Percentiles rank a stretch among this genome's conserved stretches.
Evolutionary conservation across 805 yeast genomes (phyloP).

Genomic region (Candida khao-thaluensis): DNA sequence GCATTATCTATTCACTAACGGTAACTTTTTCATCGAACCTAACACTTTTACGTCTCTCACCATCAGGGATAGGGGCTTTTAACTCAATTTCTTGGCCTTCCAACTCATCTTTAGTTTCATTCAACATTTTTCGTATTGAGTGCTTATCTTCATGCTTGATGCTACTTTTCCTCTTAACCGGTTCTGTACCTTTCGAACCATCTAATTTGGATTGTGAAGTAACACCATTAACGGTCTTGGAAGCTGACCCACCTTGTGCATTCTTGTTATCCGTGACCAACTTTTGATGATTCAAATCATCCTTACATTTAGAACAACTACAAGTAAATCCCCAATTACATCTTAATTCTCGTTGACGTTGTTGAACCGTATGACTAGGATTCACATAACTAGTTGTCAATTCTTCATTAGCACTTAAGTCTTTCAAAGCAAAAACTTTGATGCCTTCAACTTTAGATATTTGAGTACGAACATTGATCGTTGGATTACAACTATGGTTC

Average conservation of each 20-base stretch:
- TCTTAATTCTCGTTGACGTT: conserved; percentile 63
- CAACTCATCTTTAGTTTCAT: conserved; percentile 41
- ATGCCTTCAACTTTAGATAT: conserved; percentile 51
- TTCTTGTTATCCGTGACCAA: not conserved
- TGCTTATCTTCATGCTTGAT: conserved; percentile 7
- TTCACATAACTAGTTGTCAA: conserved; percentile 68
- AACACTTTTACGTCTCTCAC: conserved; percentile 60
- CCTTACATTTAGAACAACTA: conserved; percentile 61
- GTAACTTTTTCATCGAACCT: conserved; percentile 61
- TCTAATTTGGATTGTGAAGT: not conserved
- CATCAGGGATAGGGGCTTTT: conserved; percentile 38
- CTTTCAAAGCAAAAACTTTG: conserved; percentile 57
- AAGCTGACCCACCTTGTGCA: not conserved
- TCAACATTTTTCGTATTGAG: conserved; percentile 48
- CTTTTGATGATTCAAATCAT: conserved; percentile 47
- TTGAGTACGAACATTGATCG: conserved; percentile 51
- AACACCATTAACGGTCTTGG: not conserved
- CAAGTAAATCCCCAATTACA: conserved; percentile 82
- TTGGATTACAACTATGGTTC: conserved; percentile 77
- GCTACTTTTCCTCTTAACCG: conserved; percentile 29
- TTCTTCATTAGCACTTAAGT: conserved; percentile 64
- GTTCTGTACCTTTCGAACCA: not conserved
- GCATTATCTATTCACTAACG: conserved; percentile 13
- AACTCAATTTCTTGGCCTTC: conserved; percentile 42
- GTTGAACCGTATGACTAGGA: conserved; percentile 58